Evolutionary conservation across 805 yeast genomes (phyloP).

Genomic region (Kregervanrija delftensis): DNA sequence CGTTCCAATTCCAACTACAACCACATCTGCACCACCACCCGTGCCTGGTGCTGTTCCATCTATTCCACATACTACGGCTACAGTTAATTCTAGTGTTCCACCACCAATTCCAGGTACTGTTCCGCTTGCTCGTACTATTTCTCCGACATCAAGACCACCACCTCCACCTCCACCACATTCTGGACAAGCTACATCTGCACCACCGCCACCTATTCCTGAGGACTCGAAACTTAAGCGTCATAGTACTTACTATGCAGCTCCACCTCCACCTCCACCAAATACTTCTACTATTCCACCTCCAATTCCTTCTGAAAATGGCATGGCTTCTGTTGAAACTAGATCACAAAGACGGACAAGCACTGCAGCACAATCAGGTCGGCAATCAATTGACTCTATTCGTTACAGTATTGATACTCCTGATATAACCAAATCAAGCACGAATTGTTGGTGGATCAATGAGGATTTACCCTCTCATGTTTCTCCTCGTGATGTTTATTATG

Average conservation of each 20-base stretch:
- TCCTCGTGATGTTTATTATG: constrained; percentile 47
- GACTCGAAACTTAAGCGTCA: too few relatives aligned
- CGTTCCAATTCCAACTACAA: constrained; percentile 3
- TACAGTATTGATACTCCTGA: neutral
- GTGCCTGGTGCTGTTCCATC: constrained; percentile 20
- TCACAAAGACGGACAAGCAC: constrained; percentile 4
- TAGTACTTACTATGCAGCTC: constrained; percentile 2
- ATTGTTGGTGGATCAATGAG: constrained; percentile 60
- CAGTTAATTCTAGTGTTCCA: neutral
- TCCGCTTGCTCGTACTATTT: constrained; percentile 1
- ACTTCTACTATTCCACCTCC: constrained; percentile 15
- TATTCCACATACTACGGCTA: constrained; percentile 6
- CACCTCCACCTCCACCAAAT: constrained; percentile 11
- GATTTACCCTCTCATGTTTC: constrained; percentile 49
- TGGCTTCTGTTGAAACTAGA: constrained; percentile 19
- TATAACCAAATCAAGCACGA: neutral
- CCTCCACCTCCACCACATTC: constrained; percentile 17
- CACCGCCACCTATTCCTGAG: constrained; percentile 1
- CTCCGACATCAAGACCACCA: constrained; percentile 4
- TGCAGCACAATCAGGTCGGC: constrained; percentile 6
- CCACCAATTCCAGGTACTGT: constrained; percentile 1
- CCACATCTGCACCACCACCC: constrained; percentile 9
- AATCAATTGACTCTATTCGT: neutral
- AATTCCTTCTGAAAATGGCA: constrained; percentile 3
- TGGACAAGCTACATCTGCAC: constrained; percentile 10